Percentiles rank a stretch among this genome's conserved stretches.
phyloP scores from a whole-genome alignment of 805 yeast genomes.

The Ascoidea asiatica region DNA sequence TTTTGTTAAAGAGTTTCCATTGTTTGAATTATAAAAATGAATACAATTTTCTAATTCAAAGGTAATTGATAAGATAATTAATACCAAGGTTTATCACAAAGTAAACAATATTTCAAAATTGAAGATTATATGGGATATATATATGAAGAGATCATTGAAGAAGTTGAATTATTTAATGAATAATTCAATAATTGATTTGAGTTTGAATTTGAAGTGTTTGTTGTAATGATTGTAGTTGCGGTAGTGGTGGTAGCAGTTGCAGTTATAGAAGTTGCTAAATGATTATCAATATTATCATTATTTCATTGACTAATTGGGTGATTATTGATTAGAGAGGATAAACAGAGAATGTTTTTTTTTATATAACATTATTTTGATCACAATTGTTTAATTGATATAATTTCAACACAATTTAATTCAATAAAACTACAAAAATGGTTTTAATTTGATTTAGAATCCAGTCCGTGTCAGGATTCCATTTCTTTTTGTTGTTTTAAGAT shows the following conservation, averaged over 20 bases:
- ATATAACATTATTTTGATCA: slow-evolving; percentile 20
- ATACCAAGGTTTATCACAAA: slow-evolving; percentile 58
- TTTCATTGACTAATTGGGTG: too few relatives aligned
- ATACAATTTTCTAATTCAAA: too few relatives aligned
- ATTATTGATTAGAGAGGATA: neutral
- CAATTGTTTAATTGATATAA: too few relatives aligned
- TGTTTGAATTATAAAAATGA: too few relatives aligned
- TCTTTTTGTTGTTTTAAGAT: too few relatives aligned
- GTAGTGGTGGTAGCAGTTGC: neutral
- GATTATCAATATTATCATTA: neutral
- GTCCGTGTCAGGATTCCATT: too few relatives aligned
- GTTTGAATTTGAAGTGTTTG: neutral
- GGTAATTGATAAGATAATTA: slow-evolving; percentile 32
- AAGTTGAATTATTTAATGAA: neutral
- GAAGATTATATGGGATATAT: slow-evolving; percentile 11
- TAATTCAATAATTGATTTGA: neutral
- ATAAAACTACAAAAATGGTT: too few relatives aligned
- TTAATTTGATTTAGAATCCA: too few relatives aligned
- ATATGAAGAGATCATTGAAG: too few relatives aligned
- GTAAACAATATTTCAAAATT: slow-evolving; percentile 36
- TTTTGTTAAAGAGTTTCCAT: too few relatives aligned
- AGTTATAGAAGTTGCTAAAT: neutral
- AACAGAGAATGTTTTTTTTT: slow-evolving; percentile 17
- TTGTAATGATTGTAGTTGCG: neutral
- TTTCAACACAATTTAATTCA: too few relatives aligned